A percentile compares a stretch with the other conserved stretches of the same genome.
Conservation (phyloP, 176 grass and related monocot species). For the Tillandsia fasciculata region DNA sequence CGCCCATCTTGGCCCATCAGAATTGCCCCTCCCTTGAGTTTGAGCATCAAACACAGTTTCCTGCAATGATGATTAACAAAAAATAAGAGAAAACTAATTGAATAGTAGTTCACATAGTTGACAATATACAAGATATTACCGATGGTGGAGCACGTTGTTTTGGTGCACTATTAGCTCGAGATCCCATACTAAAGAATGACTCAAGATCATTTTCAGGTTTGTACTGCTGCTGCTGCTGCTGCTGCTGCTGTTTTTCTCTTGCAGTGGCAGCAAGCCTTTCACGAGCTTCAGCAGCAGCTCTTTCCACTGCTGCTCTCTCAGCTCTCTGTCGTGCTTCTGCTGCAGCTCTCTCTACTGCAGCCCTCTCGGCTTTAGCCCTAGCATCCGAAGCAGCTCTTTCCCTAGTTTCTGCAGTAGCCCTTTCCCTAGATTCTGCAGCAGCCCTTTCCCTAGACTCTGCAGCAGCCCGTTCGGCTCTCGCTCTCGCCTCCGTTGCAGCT, state of each 20-base stretch:
- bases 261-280: slow-evolving; percentile 37
- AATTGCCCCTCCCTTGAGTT: slow-evolving; percentile 42
- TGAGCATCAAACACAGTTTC: slow-evolving; percentile 72
- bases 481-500: not conserved
- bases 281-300: slow-evolving; percentile 33
- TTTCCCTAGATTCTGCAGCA: slow-evolving; percentile 7
- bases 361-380: slow-evolving; percentile 15
- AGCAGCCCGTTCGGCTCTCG: not conserved
- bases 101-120: slow-evolving; percentile 22
- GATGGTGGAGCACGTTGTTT: not conserved
- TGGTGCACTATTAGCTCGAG: slow-evolving; percentile 63
- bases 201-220: slow-evolving; percentile 76
- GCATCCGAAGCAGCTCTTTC: slow-evolving; percentile 10
- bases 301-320: slow-evolving; percentile 40
- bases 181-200: slow-evolving; percentile 72
- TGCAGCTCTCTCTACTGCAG: slow-evolving; percentile 33
- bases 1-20: slow-evolving; percentile 36
- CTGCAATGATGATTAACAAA: slow-evolving; percentile 29
- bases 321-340: slow-evolving; percentile 31
- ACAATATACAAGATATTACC: slow-evolving; percentile 17
- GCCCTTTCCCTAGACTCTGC: slow-evolving; percentile 10
- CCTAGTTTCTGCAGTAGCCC: slow-evolving; percentile 15
- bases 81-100: not conserved
- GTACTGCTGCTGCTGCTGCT: too few species aligned
- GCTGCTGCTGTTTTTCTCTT: slow-evolving; percentile 44